Percentiles rank a stretch among this genome's conserved stretches.
Evolutionary conservation across 345 rosid species (phyloP).

Genomic region (Arabidopsis arenosa): DNA sequence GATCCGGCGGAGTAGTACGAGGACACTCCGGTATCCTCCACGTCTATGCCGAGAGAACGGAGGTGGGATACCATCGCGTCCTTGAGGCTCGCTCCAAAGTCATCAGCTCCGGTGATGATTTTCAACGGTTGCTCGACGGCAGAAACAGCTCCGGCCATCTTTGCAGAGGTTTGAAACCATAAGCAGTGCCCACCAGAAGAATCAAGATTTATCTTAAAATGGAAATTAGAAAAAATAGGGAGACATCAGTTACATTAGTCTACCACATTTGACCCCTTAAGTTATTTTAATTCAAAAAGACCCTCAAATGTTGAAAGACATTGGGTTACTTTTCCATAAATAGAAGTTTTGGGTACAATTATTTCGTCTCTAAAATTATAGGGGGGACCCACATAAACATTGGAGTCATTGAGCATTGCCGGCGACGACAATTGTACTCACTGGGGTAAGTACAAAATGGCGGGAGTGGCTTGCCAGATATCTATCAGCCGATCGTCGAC

Average conservation of each 20-base stretch:
- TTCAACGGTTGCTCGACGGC: conserved; percentile 45
- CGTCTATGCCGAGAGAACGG: conserved; percentile 74
- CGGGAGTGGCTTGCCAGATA: conserved; percentile 40
- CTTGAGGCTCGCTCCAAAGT: conserved; percentile 66
- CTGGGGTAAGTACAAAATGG: conserved; percentile 29
- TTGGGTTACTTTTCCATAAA: not conserved
- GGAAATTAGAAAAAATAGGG: not conserved
- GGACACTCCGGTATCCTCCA: conserved; percentile 81
- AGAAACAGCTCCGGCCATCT: conserved; percentile 40
- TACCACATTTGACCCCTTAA: conserved; percentile 5
- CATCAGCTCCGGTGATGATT: conserved; percentile 74
- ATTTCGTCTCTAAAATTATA: not conserved
- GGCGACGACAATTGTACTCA: conserved; percentile 5
- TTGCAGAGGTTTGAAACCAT: conserved; percentile 1
- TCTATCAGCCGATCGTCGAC: conserved; percentile 10
- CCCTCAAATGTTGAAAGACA: not conserved
- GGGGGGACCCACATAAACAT: not conserved
- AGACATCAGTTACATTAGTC: not conserved
- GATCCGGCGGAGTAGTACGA: conserved; percentile 83
- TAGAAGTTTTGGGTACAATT: not conserved
- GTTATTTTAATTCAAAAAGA: not conserved
- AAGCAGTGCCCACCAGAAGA: not conserved
- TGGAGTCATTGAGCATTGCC: conserved; percentile 17
- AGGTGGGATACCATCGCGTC: conserved; percentile 72
- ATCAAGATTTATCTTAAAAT: not conserved